phyloP scores from a whole-genome alignment of 2,329 filamentous ascomycete species.

The Setomelanomma holmii region DNA sequence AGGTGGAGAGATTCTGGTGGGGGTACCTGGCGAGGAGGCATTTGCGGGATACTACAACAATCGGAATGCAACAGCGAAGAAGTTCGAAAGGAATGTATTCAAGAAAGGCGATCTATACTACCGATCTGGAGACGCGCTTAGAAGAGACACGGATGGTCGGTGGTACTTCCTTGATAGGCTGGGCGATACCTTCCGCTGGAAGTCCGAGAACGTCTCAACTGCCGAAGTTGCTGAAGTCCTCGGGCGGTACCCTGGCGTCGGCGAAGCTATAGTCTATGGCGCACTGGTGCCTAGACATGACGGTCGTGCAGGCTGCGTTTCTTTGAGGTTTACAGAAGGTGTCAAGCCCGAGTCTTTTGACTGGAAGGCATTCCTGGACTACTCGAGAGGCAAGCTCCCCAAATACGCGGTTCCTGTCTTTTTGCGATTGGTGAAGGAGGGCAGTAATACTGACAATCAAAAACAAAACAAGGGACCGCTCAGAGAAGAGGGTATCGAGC shows the following conservation, averaged over 20 bases:
- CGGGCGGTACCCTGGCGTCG: slow-evolving; percentile 49
- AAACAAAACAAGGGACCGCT: slow-evolving; percentile 79
- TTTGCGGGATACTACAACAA: slow-evolving; percentile 74
- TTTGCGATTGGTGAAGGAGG: slow-evolving; percentile 65
- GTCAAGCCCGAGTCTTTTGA: slow-evolving; percentile 32
- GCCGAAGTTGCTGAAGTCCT: slow-evolving; percentile 55
- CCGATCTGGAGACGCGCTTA: slow-evolving; percentile 54
- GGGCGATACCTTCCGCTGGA: slow-evolving; percentile 58
- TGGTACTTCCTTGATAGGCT: slow-evolving; percentile 57
- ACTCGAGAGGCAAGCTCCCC: slow-evolving; percentile 57
- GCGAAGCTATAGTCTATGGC: slow-evolving; percentile 57
- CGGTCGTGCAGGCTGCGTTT: slow-evolving; percentile 62
- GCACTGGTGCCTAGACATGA: slow-evolving; percentile 54
- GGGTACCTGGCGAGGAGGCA: slow-evolving; percentile 53
- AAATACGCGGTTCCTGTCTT: slow-evolving; percentile 78
- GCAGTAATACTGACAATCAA: slow-evolving; percentile 72
- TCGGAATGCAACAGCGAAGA: slow-evolving; percentile 67
- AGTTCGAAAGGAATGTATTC: slow-evolving; percentile 54
- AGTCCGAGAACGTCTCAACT: slow-evolving; percentile 56
- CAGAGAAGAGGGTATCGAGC: slow-evolving; percentile 70
- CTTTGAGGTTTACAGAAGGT: slow-evolving; percentile 61
- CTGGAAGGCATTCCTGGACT: slow-evolving; percentile 31
- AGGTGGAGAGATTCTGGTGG: slow-evolving; percentile 77
- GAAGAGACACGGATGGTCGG: slow-evolving; percentile 51
- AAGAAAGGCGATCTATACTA: slow-evolving; percentile 55